A percentile compares a stretch with the other conserved stretches of the same genome.
These are phyloP conservation scores for Globisporangium camurandrum DNA, from an alignment of 352 stramenopile genomes.

Conservation along the genomic window DNA sequence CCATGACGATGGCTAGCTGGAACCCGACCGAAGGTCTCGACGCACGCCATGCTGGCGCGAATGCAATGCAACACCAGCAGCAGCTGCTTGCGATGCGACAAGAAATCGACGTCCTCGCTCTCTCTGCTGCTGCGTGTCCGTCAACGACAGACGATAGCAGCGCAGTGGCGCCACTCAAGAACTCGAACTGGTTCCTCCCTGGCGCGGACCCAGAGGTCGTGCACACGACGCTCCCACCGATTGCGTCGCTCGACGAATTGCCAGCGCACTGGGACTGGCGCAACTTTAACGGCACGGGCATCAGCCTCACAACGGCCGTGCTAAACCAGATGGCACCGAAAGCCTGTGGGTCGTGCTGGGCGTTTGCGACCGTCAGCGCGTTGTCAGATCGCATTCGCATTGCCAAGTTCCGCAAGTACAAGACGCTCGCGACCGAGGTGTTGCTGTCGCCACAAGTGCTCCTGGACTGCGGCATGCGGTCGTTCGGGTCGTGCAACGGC, in stretches of 20 bases:
- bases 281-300: slow-evolving; percentile 70
- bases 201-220: slow-evolving; percentile 53
- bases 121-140: slow-evolving; percentile 27
- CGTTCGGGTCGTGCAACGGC: slow-evolving; percentile 69
- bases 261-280: slow-evolving; percentile 72
- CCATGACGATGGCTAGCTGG: slow-evolving; percentile 6
- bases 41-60: slow-evolving; percentile 20
- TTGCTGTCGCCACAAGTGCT: slow-evolving; percentile 62
- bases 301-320: slow-evolving; percentile 62
- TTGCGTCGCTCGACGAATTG: slow-evolving; percentile 48
- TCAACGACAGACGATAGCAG: slow-evolving; percentile 5
- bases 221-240: slow-evolving; percentile 30
- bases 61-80: slow-evolving; percentile 9
- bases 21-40: neutral
- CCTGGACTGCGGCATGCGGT: slow-evolving; percentile 74
- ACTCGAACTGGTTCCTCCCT: slow-evolving; percentile 50
- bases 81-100: slow-evolving; percentile 41
- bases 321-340: slow-evolving; percentile 78
- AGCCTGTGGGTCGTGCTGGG: slow-evolving; percentile 73
- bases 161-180: slow-evolving; percentile 21
- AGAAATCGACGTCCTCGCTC: slow-evolving; percentile 45
- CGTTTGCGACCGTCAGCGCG: slow-evolving; percentile 59
- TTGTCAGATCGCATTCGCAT: slow-evolving; percentile 79
- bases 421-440: slow-evolving; percentile 43
- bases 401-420: slow-evolving; percentile 50